Base-by-base conservation (phyloP, 805 yeast genomes). In the Candida fluviatilis region DNA sequence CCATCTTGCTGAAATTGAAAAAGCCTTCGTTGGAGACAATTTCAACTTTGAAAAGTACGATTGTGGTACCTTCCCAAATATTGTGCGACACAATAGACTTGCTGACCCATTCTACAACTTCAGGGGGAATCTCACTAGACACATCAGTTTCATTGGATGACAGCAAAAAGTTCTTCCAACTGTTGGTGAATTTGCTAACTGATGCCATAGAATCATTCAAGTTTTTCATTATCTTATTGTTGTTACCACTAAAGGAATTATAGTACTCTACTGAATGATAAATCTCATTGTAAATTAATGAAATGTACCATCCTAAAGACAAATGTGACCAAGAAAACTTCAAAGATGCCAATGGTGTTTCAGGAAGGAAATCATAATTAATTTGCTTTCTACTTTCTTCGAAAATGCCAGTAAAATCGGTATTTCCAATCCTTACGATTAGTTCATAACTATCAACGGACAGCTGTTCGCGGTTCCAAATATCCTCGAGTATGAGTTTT, bases 251-350 rank as follows among this genome's bases (percentile, higher is more conserved):
- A 40, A 42, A 47, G 6, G 36, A 34, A 27, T 47, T 47, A 11
- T 60, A 55, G 18, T 29, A 42, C 15, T 54, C 57, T 5, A 41
- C 26, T 4, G 62, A 43, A 37, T 54, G 47, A 48, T 69, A 83
- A 0, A 83, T 70, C 23, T 66, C 60, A 2, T 80, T 77, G 80
- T 85, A 83, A 18, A 85, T 50, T 7, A 83, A 62, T 4, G 84
- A 72, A 28, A 73, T 69, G 57, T 85, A 85, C 95, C 95, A 86
- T 0, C 89, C 90, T 17, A 84, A 60, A 0, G 86, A 78, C 17
- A 69, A 52, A 37, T 62, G 63, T 28, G 76, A 72, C 95, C 95
- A 86, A 4, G 62, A 55, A 47, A 85, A 82, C 41, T 55, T 65
- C 44, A 82, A 61, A 3, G 72, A 49, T 21, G 59, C 58, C 4